Percentiles rank a stretch among this genome's conserved stretches.
Evolutionary conservation across 2,329 filamentous ascomycete species (phyloP).

Genomic region (Arthrobotrys pseudoclavata): DNA sequence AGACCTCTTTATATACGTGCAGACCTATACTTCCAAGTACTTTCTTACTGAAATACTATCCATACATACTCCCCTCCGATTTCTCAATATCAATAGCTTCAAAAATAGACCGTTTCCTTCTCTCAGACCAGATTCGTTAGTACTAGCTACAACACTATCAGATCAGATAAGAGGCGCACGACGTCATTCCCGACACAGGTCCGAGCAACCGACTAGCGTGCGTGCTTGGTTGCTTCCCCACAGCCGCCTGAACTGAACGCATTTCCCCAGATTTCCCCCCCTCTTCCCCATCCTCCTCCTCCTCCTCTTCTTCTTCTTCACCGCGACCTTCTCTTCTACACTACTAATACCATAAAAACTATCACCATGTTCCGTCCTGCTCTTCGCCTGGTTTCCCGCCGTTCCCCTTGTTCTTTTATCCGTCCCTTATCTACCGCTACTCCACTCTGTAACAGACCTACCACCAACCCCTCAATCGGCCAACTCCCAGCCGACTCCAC

Average conservation of each 20-base stretch:
- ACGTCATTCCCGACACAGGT: conserved; percentile 13
- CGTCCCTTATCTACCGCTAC: conserved; percentile 60
- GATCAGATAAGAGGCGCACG: conserved; percentile 4
- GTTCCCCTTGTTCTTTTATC: conserved; percentile 39
- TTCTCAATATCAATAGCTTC: too few relatives aligned
- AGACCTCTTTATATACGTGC: too few relatives aligned
- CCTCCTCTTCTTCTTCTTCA: not conserved
- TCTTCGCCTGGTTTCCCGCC: conserved; percentile 44
- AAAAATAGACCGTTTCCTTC: too few relatives aligned
- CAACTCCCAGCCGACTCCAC: conserved; percentile 83
- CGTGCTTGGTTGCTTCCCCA: conserved; percentile 2
- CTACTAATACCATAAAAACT: not conserved
- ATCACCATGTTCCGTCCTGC: conserved; percentile 52
- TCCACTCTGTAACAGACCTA: conserved; percentile 63
- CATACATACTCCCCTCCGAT: too few relatives aligned
- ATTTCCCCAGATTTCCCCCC: conserved; percentile 62
- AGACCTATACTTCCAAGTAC: too few relatives aligned
- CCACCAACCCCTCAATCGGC: conserved; percentile 86
- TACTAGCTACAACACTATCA: not conserved
- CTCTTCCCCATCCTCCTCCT: conserved; percentile 13
- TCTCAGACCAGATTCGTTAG: too few relatives aligned
- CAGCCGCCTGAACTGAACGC: not conserved
- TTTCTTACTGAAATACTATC: too few relatives aligned
- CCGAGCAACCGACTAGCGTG: conserved; percentile 4
- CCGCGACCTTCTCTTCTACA: not conserved